Evolutionary conservation across 495 filamentous ascomycete species (phyloP).

Genomic region (Hapsidospora chrysogenum): DNA sequence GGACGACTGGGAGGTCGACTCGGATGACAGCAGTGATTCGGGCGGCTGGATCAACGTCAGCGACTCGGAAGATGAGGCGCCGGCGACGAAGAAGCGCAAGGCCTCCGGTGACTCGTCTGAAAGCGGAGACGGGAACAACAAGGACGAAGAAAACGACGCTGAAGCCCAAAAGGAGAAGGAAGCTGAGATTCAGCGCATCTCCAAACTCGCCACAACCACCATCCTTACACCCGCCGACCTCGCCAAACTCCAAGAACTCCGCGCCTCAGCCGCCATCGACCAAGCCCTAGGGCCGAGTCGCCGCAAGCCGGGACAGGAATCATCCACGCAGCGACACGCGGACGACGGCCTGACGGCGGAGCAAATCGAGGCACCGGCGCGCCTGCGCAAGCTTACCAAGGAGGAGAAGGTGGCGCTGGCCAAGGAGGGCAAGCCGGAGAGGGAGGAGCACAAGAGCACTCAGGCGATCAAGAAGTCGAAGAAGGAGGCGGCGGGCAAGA

Average conservation of each 20-base stretch:
- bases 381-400: constrained; percentile 51
- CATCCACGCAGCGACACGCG: constrained; percentile 37
- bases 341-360: constrained; percentile 77
- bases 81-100: constrained; percentile 44
- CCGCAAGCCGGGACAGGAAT: constrained; percentile 22
- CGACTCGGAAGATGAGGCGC: constrained; percentile 57
- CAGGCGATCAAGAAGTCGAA: constrained; percentile 65
- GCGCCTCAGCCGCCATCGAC: constrained; percentile 50
- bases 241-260: constrained; percentile 79
- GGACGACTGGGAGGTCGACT: constrained; percentile 74
- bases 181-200: constrained; percentile 19
- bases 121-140: constrained; percentile 1
- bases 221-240: constrained; percentile 88
- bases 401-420: constrained; percentile 70
- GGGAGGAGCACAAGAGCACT: constrained; percentile 64
- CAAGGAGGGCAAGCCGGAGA: constrained; percentile 54
- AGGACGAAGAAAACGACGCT: constrained; percentile 13
- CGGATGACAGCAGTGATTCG: constrained; percentile 60
- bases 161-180: constrained; percentile 11
- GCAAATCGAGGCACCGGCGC: constrained; percentile 68
- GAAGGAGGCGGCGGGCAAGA: constrained; percentile 78
- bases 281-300: constrained; percentile 28
- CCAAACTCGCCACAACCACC: constrained; percentile 61
- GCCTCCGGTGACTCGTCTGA: constrained; percentile 9
- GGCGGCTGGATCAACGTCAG: constrained; percentile 86